A percentile compares a stretch with the other conserved stretches of the same genome.
Evolutionary conservation across 1,139 yeast genomes (phyloP).

Genomic region (Pichia sp.): DNA sequence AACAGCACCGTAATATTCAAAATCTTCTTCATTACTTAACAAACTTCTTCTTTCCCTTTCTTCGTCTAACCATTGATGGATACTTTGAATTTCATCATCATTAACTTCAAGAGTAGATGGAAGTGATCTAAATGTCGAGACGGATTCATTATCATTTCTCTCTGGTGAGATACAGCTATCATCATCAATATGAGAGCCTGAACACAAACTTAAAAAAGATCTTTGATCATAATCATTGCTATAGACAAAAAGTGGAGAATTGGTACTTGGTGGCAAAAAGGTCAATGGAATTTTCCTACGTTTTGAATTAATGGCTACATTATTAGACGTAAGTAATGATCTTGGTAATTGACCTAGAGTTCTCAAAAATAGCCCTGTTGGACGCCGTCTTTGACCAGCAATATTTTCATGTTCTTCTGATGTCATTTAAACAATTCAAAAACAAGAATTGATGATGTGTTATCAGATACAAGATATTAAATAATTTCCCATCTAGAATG

Average conservation of each 20-base stretch:
- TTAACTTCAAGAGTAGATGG: constrained; percentile 57
- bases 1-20: constrained; percentile 18
- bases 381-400: constrained; percentile 13
- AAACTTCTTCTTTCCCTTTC: constrained; percentile 56
- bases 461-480: no score
- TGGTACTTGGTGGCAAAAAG: constrained; percentile 69
- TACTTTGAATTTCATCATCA: constrained; percentile 42
- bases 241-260: constrained; percentile 58
- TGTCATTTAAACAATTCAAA: neutral
- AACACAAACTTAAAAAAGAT: constrained; percentile 50
- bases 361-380: constrained; percentile 21
- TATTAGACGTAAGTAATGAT: constrained; percentile 24
- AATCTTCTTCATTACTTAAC: constrained; percentile 16
- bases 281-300: constrained; percentile 40
- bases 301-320: constrained; percentile 29
- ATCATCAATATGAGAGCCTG: constrained; percentile 38
- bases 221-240: constrained; percentile 60
- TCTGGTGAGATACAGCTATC: constrained; percentile 29
- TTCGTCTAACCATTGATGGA: constrained; percentile 56
- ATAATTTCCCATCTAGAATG: no score
- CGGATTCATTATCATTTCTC: constrained; percentile 40
- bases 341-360: constrained; percentile 22
- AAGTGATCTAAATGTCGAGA: constrained; percentile 50
- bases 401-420: neutral
- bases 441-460: no score